Percentiles rank a stretch among this genome's conserved stretches.
phyloP scores from a whole-genome alignment of 805 yeast species.

The Teunomyces panamensis region DNA sequence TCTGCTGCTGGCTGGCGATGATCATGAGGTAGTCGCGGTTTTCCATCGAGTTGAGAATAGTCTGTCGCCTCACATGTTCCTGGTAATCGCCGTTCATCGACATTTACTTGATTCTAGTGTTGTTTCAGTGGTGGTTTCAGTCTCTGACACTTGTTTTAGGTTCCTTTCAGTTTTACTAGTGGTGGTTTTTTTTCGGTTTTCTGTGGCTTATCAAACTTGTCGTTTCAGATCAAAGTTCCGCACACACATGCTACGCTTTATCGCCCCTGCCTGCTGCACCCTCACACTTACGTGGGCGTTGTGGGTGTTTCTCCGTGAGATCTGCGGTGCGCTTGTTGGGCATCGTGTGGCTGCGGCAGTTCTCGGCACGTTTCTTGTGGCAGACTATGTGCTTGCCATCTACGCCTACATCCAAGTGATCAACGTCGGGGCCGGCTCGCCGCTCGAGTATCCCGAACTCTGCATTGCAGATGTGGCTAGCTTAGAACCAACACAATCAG shows the following conservation, averaged over 20 bases:
- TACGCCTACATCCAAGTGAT: constrained; percentile 55
- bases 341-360: background rate
- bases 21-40: constrained; percentile 36
- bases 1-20: constrained; percentile 40
- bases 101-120: background rate
- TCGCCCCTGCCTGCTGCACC: constrained; percentile 31
- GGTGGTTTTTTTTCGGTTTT: background rate
- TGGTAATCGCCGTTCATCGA: background rate
- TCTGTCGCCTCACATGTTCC: constrained; percentile 21
- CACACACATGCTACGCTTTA: background rate
- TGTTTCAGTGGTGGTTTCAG: background rate
- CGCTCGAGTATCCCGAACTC: constrained; percentile 52
- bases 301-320: constrained; percentile 32
- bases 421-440: constrained; percentile 62
- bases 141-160: no score
- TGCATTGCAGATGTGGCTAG: constrained; percentile 17
- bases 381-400: constrained; percentile 36
- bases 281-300: constrained; percentile 47
- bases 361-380: constrained; percentile 13
- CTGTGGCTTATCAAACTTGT: background rate
- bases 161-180: no score
- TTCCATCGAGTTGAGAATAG: constrained; percentile 37
- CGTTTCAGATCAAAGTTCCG: no score
- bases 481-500: constrained; percentile 7
- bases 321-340: constrained; percentile 14